Base-by-base conservation (phyloP, 225 moss, liverwort and hornwort species). In the Climacium dendroides region DNA sequence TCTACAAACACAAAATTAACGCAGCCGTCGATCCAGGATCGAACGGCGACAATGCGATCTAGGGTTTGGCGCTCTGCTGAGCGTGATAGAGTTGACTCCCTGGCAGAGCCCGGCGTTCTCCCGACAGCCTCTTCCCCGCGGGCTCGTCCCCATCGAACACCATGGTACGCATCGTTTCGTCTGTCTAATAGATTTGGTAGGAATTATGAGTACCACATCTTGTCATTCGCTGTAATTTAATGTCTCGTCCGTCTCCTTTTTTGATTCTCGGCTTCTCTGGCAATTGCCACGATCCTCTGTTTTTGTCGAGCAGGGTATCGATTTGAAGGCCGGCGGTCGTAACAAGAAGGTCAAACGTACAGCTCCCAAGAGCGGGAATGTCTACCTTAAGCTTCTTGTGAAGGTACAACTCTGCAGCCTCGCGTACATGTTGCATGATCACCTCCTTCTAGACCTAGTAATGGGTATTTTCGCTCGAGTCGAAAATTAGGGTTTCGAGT, bases 281-380 rank as follows among this genome's bases (percentile, higher is more conserved):
- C 26, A 43, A 54, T 15, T 39, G 6, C 32, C 9, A 39, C 63
- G 57, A 55, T 5, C 4, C 15, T 54, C 69, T 48, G 29, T 57
- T 82, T 84, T 17, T 29, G 19, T 76, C 25, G 37, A 43, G 28
- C 61, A 92, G 98, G 98, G 98, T 93, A 98, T 98, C 85, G 96
- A 98, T 87, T 93, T 96, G 96, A 96, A 96, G 92, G 98, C 96
- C 88, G 98, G 98, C 80, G 96, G 98, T 75, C 96, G 98, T 69
- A 98, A 98, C 94, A 98, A 98, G 93, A 96, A 98, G 92, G 88
- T 88, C 67, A 96, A 96, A 87, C 96, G 98, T 63, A 98, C 92
- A 48, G 96, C 98, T 73, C 96, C 96, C 17, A 95, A 96, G 96
- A 96, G 96, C 55, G 89, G 90, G 29, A 98, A 98, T 91, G 96